Base-by-base conservation (phyloP, 805 yeast genomes). In the Monosporozyma siamensis region DNA sequence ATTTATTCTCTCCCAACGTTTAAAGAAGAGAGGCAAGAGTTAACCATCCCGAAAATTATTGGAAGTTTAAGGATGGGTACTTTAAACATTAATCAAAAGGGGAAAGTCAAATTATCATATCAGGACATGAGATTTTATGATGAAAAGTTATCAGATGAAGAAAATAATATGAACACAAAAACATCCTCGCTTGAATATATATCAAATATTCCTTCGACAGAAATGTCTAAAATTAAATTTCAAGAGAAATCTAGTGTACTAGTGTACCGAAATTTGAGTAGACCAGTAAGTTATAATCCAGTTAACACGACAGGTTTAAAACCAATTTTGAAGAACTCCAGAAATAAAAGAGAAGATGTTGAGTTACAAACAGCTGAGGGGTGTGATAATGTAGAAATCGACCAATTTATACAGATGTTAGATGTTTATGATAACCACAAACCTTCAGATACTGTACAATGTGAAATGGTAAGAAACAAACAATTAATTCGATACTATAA, bases 1-100 rank as follows among this genome's bases (percentile, higher is more conserved):
- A 23, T 49, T 6, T 46, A 46, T 14, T 51, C 58, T 44, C 67
- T 73, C 54, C 78, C 78, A 30, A 72, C 78, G 17, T 64, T 74
- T 52, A 48, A 57, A 38, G 46, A 45, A 15, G 40, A 42, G 24
- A 37, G 42, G 14, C 38, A 40, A 1, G 37, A 45, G 8, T 22
- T 49, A 6, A 51, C 47, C 26, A 46, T 52, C 12, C 31, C 54
- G 4, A 44, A 47, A 14, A 46, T 55, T 20, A 43, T 55, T 12
- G 45, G 42, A 21, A 46, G 48, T 34, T 42, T 55, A 29, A 42
- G 40, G 14, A 43, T 44, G 7, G 58, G 55, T 4, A 48, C 50
- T 1, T 29, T 52, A n/a, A 45, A 22, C 41, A n/a, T 6, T 8
- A 20, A 4, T 6, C 31, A 22, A 18, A 10, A 36, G 17, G 14